phyloP scores from a whole-genome alignment of 208 protist species.

The Leishmania major region DNA sequence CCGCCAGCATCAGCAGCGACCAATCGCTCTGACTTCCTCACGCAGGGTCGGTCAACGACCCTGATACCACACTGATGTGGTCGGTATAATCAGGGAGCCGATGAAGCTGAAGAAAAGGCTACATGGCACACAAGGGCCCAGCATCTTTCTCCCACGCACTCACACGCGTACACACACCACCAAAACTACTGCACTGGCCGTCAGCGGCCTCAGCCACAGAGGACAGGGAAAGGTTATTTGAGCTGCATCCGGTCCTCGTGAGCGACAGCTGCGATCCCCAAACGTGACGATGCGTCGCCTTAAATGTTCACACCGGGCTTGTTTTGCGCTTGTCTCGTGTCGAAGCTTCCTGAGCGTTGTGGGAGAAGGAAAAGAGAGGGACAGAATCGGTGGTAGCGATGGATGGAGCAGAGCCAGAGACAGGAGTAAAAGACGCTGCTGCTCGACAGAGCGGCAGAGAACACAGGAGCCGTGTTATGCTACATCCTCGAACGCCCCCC shows the following conservation, averaged over 20 bases:
- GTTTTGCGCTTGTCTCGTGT: too few species aligned
- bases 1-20: too few species aligned
- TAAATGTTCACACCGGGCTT: background rate
- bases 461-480: background rate
- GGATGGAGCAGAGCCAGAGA: background rate
- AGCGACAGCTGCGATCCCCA: background rate
- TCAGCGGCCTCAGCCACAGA: background rate
- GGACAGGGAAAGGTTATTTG: background rate
- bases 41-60: too few species aligned
- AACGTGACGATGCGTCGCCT: background rate
- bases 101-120: background rate
- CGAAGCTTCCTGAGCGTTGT: background rate
- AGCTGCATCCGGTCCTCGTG: background rate
- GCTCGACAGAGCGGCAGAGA: background rate
- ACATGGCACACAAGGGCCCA: background rate
- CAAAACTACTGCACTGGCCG: background rate
- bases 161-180: background rate
- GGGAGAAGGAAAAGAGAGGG: background rate
- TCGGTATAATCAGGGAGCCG: background rate
- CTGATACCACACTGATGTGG: background rate
- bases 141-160: background rate
- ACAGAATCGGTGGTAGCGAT: background rate
- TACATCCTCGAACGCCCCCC: background rate
- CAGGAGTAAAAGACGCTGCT: background rate
- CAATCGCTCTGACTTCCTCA: background rate